Evolutionary conservation across 805 yeast genomes (phyloP), one percentile per base, ranked within the genome.

Genomic region (Teunomyces barrocoloradensis): DNA sequence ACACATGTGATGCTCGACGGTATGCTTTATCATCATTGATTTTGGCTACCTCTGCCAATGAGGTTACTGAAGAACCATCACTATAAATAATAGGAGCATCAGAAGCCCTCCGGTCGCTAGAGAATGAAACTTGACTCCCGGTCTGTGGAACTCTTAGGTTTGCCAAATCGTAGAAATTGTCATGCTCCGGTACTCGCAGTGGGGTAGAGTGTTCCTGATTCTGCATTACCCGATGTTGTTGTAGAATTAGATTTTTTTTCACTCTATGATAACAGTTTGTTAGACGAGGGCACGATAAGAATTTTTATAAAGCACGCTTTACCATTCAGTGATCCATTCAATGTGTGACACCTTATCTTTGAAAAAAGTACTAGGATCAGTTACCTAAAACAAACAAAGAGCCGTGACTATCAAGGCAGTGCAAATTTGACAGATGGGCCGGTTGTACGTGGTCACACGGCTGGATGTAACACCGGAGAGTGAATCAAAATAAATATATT

Each of bases 1-100:
- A 69, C 12, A 51, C 32, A 32, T 37, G 45, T 4, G 55, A 47
- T 9, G 42, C 34, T 7, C 42, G 17, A 38, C 23, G 40, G 40
- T 53, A 53, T 13, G 28, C 23, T 13, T 13, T 30, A n/a, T 48
- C 49, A 17, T 42, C 50, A 29, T 13, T 37, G 25, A 9, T 9
- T 29, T 43, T 42, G 42, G 40, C 33, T 27, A 39, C 6, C 25
- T 46, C 49, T 6, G 15, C 39, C 17, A 6, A 35, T 20, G 34
- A 32, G 7, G 28, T 17, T 30, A 10, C 35, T 20, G 35, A 42
- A 5, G 32, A 21, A 5, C 29, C 40, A 6, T 37, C 29, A 12
- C 28, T 23, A 23, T 37, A 37, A 10, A 37, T 30, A 25, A 36
- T 23, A 20, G 32, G 25, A 5, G 34, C 12, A n/a, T 18, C 34